Evolutionary conservation across 768 basidiomycete species (phyloP), one percentile per base, ranked within the genome.

Genomic region (Mycena chlorophos): DNA sequence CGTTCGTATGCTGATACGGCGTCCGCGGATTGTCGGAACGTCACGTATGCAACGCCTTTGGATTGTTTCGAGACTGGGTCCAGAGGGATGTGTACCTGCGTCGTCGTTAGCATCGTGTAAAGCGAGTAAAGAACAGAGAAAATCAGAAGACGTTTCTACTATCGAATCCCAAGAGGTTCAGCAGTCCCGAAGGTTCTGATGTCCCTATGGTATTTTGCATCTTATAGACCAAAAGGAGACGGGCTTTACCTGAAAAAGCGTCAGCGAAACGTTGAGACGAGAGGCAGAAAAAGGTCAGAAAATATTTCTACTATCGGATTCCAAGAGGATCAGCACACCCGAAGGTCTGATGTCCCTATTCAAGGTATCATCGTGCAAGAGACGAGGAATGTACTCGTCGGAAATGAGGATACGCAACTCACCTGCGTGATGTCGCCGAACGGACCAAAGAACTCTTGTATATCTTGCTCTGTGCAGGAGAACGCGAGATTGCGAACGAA

Each of bases 401-500:
- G 10, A 8, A 43, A 23, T 43, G 40, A 26, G 45, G 54, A 37
- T 19, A 4, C 48, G 42, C 31, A 51, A 48, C 83, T 78, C 57
- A 92, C 93, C 87, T 94, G 89, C 38, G 79, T 78, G 29, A 97
- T 67, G 42, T 82, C 75, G 8, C 95, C 95, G 66, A 82, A 91
- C 0, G 80, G 74, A 3, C 70, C 67, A 68, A 94, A 94, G 2
- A 86, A 76, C 13, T 79, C 76, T 2, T 69, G 65, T 1, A 98
- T 71, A 48, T 97, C 94, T 2, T 75, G 69, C 17, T 88, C 81
- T 5, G 88, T 87, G 54, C 89, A 91, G 0, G 87, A 82, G 65
- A 94, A 98, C 0, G 94, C 79, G n/a, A 99, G 71, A 66, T 98
- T 99, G n/a, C 97, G 91, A 4, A 99, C 74, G 66, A 98, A 98